phyloP scores from a whole-genome alignment of 148 eudicot genomes.

The Pouteria glomerata region DNA sequence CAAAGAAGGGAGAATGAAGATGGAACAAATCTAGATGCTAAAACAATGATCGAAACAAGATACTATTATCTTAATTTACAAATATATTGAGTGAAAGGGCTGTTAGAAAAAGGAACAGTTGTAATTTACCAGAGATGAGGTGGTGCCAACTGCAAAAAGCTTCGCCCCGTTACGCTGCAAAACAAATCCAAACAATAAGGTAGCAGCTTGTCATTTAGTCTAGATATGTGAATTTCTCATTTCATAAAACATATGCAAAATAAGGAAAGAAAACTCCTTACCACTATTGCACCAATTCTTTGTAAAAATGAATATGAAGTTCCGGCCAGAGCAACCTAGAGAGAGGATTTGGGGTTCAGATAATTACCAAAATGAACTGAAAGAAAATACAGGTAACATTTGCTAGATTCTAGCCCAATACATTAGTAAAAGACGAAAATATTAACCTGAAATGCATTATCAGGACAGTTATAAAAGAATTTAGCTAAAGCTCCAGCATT shows the following conservation, averaged over 20 bases:
- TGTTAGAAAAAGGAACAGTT: neutral
- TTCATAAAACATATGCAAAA: neutral
- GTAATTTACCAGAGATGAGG: slow-evolving; percentile 78
- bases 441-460: slow-evolving; percentile 89
- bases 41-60: neutral
- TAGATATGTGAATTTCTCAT: neutral
- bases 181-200: slow-evolving; percentile 6
- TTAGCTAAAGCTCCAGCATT: slow-evolving; percentile 69
- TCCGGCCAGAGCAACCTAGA: slow-evolving; percentile 77
- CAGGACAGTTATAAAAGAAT: slow-evolving; percentile 84
- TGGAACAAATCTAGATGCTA: neutral
- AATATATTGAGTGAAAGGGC: slow-evolving; percentile 1
- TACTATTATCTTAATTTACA: neutral
- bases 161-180: slow-evolving; percentile 87
- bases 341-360: slow-evolving; percentile 7
- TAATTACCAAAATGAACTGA: neutral
- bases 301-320: slow-evolving; percentile 72
- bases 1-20: neutral
- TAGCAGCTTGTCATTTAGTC: neutral
- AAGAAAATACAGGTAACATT: neutral
- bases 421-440: neutral
- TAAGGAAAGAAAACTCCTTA: slow-evolving; percentile 26
- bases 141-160: slow-evolving; percentile 90
- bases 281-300: slow-evolving; percentile 83
- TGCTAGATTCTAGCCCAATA: neutral